Base-by-base conservation (phyloP, 1,284 basidiomycete species). In the Cystobasidiaceae sp. region DNA sequence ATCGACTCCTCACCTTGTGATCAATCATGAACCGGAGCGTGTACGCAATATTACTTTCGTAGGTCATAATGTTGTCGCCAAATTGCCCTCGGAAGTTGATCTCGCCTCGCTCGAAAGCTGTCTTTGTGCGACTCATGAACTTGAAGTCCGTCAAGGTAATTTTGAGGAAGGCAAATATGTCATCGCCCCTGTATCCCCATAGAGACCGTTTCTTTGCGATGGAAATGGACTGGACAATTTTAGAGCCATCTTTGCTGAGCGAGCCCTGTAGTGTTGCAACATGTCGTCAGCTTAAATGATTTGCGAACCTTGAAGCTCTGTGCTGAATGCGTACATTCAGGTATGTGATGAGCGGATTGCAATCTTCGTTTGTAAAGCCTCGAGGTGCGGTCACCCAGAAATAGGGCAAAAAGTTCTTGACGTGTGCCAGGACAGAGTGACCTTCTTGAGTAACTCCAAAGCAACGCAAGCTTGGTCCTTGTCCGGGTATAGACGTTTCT, bases 11-110 rank as follows among this genome's bases (percentile, higher is more conserved):
- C 37, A 90, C 91, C 81, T 90, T 86, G 3, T 89, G 88, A 73
- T 97, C 93, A 68, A 97, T 92, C 93, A 97, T 97, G 77, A 96
- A 97, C 3, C 93, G 85, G 48, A 97, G 79, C 1, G 83, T 85
- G 73, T 90, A 97, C 0, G 84, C 84, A 60, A 97, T 88, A 74
- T 97, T 96, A 74, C 91, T 94, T 76, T 97, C 93, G 70, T 83
- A 97, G 0, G 93, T 96, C 45, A 85, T 72, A n/a, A 79, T 70
- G 4, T 78, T 71, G 17, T 79, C 72, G 72, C 90, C 91, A 17
- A 90, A 78, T 49, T 82, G 84, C 63, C 85, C 81, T 43, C 69
- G 62, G 76, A 85, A 94, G 28, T 80, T 78, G 69, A 88, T 84
- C 77, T 93, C 88, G 27, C 86, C 90, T 46, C 85, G 81, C 72